Percentiles rank a stretch among this genome's conserved stretches.
phyloP scores from a whole-genome alignment of 2,329 filamentous ascomycete genomes.

The Juglanconis juglandina region DNA sequence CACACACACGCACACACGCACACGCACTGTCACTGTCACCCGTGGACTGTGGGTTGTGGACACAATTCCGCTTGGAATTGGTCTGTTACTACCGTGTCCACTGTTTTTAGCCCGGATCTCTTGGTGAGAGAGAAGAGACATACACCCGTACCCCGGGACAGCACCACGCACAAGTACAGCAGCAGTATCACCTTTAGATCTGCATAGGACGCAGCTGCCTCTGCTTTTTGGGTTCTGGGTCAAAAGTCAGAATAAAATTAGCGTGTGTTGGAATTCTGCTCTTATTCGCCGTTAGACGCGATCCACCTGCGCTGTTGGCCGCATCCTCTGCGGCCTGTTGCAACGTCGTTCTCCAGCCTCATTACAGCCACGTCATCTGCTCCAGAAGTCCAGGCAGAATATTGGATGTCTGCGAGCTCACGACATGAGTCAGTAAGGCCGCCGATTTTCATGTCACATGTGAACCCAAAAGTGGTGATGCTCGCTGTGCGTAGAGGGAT shows the following conservation, averaged over 20 bases:
- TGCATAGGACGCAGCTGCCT: background rate
- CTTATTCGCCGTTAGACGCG: conserved; percentile 8
- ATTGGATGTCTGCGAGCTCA: background rate
- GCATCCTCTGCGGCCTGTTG: conserved; percentile 3
- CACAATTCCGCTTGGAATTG: background rate
- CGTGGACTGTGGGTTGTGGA: background rate
- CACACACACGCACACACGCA: conserved; percentile 1
- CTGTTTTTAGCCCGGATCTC: background rate
- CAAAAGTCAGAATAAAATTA: background rate
- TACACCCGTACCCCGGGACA: conserved; percentile 2
- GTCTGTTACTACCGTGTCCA: background rate
- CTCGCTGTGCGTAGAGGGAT: background rate
- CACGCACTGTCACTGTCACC: background rate
- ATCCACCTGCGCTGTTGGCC: background rate
- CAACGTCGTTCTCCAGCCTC: conserved; percentile 12
- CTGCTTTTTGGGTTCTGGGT: no score
- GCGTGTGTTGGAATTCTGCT: background rate
- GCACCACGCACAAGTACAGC: background rate
- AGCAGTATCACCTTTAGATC: background rate
- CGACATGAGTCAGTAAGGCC: background rate
- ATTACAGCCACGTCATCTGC: background rate
- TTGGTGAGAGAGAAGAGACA: conserved; percentile 5
- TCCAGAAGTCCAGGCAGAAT: background rate
- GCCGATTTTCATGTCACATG: background rate
- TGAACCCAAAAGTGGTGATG: background rate